Evolutionary conservation across 495 filamentous ascomycete genomes (phyloP), one percentile per base, ranked within the genome.

Genomic region (Lindgomyces ingoldianus): DNA sequence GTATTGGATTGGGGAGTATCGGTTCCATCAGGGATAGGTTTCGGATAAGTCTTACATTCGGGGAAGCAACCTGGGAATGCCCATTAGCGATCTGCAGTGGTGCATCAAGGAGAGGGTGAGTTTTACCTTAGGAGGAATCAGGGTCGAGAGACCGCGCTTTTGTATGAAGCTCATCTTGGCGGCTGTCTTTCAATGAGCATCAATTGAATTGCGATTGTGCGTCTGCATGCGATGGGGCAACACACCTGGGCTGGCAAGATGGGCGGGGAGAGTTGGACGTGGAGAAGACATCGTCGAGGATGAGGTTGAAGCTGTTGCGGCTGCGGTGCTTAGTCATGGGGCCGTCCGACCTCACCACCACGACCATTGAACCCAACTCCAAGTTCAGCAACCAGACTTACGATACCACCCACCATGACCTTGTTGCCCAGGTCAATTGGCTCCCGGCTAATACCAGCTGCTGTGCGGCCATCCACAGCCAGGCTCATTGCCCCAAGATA

Each of bases 101-200:
- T 50, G 57, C 24, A 39, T 39, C 22, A 55, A 51, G 53, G 45
- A 48, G 58, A 53, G 64, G 56, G 61, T 36, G 46, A 22, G 29
- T 70, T 84, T 67, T 85, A 93, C 93, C 89, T 98, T 98, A 70
- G 94, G 94, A 70, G 94, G 94, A 77, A 99, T 96, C 75, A 99
- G 84, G 83, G 95, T 96, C 73, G 95, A 97, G 74, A 99, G 88
- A 83, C 84, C 88, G 78, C 93, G 85, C 78, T 88, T 89, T 71
- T 84, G 82, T 72, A 94, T 85, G 85, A 84, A 91, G 81, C 91
- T 96, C 93, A 96, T 98, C 77, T 80, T 89, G 84, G 75, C 74
- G 75, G 77, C 77, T 62, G 59, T 52, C 19, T 3, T 56, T 33
- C 55, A 60, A 52, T 70, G 47, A 70, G 59, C 22, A 64, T 64